Conservation (phyloP, 2,329 filamentous ascomycete species). For the Aspergillus sp. region DNA sequence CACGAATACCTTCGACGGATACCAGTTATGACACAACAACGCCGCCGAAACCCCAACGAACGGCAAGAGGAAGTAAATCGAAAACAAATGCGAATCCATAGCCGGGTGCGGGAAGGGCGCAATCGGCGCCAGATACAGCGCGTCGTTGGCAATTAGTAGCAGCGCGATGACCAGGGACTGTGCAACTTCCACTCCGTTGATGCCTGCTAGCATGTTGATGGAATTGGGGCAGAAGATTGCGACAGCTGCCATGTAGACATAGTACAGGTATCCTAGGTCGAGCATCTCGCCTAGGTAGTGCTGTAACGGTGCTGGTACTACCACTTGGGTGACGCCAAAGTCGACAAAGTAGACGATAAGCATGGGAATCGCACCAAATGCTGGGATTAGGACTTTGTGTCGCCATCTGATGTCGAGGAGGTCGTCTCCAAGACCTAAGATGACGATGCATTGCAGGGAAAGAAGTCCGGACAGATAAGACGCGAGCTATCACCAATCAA, state of each 20-base stretch:
- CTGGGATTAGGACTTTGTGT: constrained; percentile 97
- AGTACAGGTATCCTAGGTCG: constrained; percentile 78
- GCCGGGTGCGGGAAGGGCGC: constrained; percentile 84
- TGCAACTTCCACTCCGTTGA: constrained; percentile 94
- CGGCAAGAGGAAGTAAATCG: constrained; percentile 85
- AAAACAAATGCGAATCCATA: constrained; percentile 92
- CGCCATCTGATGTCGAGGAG: constrained; percentile 98
- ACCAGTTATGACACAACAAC: constrained; percentile 88
- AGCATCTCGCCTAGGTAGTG: constrained; percentile 78
- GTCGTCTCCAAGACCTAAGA: constrained; percentile 91
- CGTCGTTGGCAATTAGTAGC: constrained; percentile 78
- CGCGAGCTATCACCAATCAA: constrained; percentile 58
- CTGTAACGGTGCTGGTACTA: constrained; percentile 79
- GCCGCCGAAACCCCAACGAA: constrained; percentile 90
- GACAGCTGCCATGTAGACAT: constrained; percentile 91
- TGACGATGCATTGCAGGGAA: constrained; percentile 80
- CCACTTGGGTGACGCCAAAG: constrained; percentile 92
- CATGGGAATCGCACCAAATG: constrained; percentile 85
- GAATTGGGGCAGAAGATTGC: constrained; percentile 98
- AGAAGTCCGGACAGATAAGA: constrained; percentile 92
- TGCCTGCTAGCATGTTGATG: constrained; percentile 99
- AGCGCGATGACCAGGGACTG: constrained; percentile 87
- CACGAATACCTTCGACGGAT: constrained; percentile 88
- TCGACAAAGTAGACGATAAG: constrained; percentile 97
- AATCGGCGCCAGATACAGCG: constrained; percentile 69